Percentiles rank a stretch among this genome's conserved stretches.
Evolutionary conservation across 2,329 filamentous ascomycete genomes (phyloP).

Genomic region (Botrytis hyacinthi): DNA sequence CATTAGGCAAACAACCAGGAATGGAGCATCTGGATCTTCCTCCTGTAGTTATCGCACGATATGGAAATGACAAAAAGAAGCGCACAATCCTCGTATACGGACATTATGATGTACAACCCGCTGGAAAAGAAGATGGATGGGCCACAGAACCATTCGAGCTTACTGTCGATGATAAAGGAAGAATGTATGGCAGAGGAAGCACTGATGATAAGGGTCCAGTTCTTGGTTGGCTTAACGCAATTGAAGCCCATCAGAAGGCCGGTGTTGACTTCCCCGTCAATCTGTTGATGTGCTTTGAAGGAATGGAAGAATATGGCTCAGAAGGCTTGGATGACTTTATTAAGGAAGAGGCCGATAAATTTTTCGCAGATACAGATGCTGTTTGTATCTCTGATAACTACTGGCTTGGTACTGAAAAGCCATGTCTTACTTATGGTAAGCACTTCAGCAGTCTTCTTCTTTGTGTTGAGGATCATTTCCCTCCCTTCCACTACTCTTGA

Average conservation of each 20-base stretch:
- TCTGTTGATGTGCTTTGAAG: slow-evolving; percentile 98
- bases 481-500: not conserved
- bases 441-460: not conserved
- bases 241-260: slow-evolving; percentile 95
- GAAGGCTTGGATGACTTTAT: slow-evolving; percentile 96
- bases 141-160: slow-evolving; percentile 90
- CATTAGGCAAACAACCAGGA: slow-evolving; percentile 86
- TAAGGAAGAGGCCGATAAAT: slow-evolving; percentile 83
- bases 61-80: slow-evolving; percentile 90
- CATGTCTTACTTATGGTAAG: slow-evolving; percentile 82
- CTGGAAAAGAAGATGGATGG: slow-evolving; percentile 91
- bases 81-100: slow-evolving; percentile 95
- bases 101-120: slow-evolving; percentile 98
- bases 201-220: slow-evolving; percentile 99
- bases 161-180: slow-evolving; percentile 80
- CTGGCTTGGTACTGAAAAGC: slow-evolving; percentile 98
- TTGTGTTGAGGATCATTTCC: not conserved
- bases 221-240: slow-evolving; percentile 95
- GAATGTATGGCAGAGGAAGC: slow-evolving; percentile 93
- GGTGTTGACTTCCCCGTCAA: slow-evolving; percentile 95
- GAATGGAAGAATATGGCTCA: slow-evolving; percentile 98
- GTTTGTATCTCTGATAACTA: slow-evolving; percentile 99
- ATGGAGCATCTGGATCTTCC: slow-evolving; percentile 89
- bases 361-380: slow-evolving; percentile 92
- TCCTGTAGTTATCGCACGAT: slow-evolving; percentile 86